Percentiles rank a stretch among this genome's conserved stretches.
Conservation (phyloP, 1,284 basidiomycete genomes). For the Ustilago curta region DNA sequence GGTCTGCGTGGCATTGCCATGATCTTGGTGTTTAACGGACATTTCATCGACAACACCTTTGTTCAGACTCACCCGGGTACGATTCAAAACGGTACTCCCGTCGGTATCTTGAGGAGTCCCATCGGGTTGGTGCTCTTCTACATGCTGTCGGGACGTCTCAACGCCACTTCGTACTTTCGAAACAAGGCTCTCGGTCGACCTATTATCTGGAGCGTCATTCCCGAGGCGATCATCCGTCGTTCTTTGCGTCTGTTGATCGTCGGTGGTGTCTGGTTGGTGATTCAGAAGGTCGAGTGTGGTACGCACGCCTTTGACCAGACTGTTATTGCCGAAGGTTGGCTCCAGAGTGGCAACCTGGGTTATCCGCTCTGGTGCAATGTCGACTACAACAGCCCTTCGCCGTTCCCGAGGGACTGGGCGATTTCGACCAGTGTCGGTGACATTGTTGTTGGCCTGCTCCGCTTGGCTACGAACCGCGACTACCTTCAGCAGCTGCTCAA, state of each 20-base stretch:
- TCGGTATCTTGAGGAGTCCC: slow-evolving; percentile 48
- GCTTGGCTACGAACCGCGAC: slow-evolving; percentile 70
- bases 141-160: slow-evolving; percentile 70
- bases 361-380: slow-evolving; percentile 69
- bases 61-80: slow-evolving; percentile 65
- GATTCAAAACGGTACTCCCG: slow-evolving; percentile 66
- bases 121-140: slow-evolving; percentile 58
- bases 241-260: slow-evolving; percentile 70
- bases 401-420: slow-evolving; percentile 32
- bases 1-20: slow-evolving; percentile 70
- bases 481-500: slow-evolving; percentile 70
- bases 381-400: slow-evolving; percentile 54
- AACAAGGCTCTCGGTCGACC: slow-evolving; percentile 63
- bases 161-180: slow-evolving; percentile 69
- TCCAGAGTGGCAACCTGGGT: slow-evolving; percentile 66
- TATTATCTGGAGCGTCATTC: slow-evolving; percentile 66
- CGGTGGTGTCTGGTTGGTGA: slow-evolving; percentile 69
- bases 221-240: slow-evolving; percentile 69
- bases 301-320: slow-evolving; percentile 60
- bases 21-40: slow-evolving; percentile 69
- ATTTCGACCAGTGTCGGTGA: slow-evolving; percentile 62
- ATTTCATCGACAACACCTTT: slow-evolving; percentile 70
- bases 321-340: slow-evolving; percentile 64
- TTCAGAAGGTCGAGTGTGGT: slow-evolving; percentile 67
- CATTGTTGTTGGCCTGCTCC: slow-evolving; percentile 69